These are phyloP conservation scores for Biscogniauxia marginata DNA, from an alignment of 2,329 filamentous ascomycete species.

Conservation along the genomic window DNA sequence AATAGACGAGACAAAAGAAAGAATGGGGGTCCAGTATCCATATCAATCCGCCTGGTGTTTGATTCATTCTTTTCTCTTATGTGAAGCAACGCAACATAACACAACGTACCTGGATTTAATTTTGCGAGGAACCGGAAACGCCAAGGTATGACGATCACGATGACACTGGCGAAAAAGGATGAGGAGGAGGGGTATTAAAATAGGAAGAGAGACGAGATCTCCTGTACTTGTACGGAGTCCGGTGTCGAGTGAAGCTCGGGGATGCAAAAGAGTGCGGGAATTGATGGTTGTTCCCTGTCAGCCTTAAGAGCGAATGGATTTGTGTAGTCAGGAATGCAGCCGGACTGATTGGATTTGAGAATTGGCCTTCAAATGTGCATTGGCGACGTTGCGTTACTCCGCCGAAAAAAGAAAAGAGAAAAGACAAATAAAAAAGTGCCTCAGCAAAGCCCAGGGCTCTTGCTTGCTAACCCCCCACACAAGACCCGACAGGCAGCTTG, in stretches of 20 bases:
- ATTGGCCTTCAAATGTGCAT: not conserved
- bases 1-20: not conserved
- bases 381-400: not conserved
- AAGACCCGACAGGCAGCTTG: not conserved
- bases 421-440: conserved; percentile 1
- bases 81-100: not conserved
- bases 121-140: not conserved
- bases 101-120: not conserved
- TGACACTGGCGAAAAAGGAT: not conserved
- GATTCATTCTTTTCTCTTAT: not conserved
- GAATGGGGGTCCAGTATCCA: too few relatives aligned
- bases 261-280: not conserved
- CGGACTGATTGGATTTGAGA: not conserved
- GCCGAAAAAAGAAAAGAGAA: not conserved
- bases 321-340: not conserved
- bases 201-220: not conserved
- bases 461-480: not conserved
- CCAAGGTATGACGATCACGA: not conserved
- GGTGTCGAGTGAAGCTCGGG: not conserved
- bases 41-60: not conserved
- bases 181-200: not conserved
- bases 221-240: not conserved
- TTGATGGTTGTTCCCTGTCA: not conserved
- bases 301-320: not conserved
- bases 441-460: conserved; percentile 1